Percentiles rank a stretch among this genome's conserved stretches.
Conservation (phyloP, 495 filamentous ascomycete genomes). For the Penicillium angulare region DNA sequence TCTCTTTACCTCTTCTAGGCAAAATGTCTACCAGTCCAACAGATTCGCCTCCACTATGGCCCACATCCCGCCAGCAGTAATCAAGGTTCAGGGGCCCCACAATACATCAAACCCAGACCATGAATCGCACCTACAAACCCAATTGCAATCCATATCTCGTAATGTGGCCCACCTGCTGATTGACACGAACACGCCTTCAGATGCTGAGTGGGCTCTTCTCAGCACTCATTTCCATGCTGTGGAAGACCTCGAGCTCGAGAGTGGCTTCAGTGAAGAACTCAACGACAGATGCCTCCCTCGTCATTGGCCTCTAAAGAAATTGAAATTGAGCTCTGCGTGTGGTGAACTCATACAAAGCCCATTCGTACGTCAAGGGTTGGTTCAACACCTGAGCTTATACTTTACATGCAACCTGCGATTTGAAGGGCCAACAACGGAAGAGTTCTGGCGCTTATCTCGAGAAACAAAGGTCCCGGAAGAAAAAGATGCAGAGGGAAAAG, state of each 20-base stretch:
- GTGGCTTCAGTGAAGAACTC: slow-evolving; percentile 22
- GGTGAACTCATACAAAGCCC: slow-evolving; percentile 17
- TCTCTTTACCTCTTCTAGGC: not conserved
- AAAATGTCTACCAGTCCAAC: not conserved
- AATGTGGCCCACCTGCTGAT: slow-evolving; percentile 12
- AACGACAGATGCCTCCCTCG: slow-evolving; percentile 23
- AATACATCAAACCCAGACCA: slow-evolving; percentile 5
- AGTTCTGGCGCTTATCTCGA: slow-evolving; percentile 1
- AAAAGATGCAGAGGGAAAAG: slow-evolving; percentile 2
- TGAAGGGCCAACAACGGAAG: slow-evolving; percentile 17
- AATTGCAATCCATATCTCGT: slow-evolving; percentile 18
- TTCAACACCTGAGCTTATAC: slow-evolving; percentile 21
- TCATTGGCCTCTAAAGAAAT: slow-evolving; percentile 24
- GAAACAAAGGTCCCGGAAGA: slow-evolving; percentile 16
- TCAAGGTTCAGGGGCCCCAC: slow-evolving; percentile 16
- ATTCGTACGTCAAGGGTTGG: slow-evolving; percentile 18
- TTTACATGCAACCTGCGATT: slow-evolving; percentile 23
- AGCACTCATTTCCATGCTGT: slow-evolving; percentile 19
- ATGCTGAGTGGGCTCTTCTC: slow-evolving; percentile 24
- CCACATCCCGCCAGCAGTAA: not conserved
- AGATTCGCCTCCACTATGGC: slow-evolving; percentile 5
- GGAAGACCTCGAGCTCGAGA: slow-evolving; percentile 11
- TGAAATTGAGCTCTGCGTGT: slow-evolving; percentile 9
- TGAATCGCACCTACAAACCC: slow-evolving; percentile 8
- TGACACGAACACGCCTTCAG: slow-evolving; percentile 18